Evolutionary conservation across 768 basidiomycete genomes (phyloP).

Genomic region (Termitomyces sp.): DNA sequence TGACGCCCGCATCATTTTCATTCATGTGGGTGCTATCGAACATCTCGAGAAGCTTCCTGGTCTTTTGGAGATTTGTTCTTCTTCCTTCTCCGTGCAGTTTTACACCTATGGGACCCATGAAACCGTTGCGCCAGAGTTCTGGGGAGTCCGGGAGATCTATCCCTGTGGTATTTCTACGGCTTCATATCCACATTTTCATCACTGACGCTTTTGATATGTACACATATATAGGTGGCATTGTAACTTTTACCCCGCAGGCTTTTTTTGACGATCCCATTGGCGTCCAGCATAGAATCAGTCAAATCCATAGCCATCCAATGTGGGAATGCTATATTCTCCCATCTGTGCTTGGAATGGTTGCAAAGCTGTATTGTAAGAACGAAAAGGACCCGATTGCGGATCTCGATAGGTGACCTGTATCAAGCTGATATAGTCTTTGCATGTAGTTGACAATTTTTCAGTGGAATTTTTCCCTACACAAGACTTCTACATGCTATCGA

Average conservation of each 20-base stretch:
- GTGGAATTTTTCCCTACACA: constrained; percentile 33
- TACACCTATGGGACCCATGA: constrained; percentile 65
- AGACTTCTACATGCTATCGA: constrained; percentile 44
- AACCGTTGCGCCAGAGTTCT: constrained; percentile 39
- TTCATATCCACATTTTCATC: neutral
- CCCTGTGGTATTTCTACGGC: constrained; percentile 43
- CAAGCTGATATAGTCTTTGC: neutral
- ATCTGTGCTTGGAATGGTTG: constrained; percentile 52
- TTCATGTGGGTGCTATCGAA: constrained; percentile 54
- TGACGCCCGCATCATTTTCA: constrained; percentile 47
- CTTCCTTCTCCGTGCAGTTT: constrained; percentile 46
- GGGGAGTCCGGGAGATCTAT: constrained; percentile 65
- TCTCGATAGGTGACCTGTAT: constrained; percentile 32
- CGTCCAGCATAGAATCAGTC: constrained; percentile 39
- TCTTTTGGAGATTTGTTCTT: constrained; percentile 40
- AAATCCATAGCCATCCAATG: constrained; percentile 52
- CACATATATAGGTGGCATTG: constrained; percentile 52
- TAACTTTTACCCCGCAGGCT: constrained; percentile 63
- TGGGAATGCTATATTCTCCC: constrained; percentile 70
- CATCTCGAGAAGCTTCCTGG: constrained; percentile 43
- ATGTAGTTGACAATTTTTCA: constrained; percentile 13
- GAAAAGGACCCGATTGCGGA: constrained; percentile 32
- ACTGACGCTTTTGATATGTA: neutral
- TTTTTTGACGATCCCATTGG: constrained; percentile 48
- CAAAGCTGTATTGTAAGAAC: constrained; percentile 27